Conservation (phyloP, 305 asterid genomes). For the Solanum hybrid region DNA sequence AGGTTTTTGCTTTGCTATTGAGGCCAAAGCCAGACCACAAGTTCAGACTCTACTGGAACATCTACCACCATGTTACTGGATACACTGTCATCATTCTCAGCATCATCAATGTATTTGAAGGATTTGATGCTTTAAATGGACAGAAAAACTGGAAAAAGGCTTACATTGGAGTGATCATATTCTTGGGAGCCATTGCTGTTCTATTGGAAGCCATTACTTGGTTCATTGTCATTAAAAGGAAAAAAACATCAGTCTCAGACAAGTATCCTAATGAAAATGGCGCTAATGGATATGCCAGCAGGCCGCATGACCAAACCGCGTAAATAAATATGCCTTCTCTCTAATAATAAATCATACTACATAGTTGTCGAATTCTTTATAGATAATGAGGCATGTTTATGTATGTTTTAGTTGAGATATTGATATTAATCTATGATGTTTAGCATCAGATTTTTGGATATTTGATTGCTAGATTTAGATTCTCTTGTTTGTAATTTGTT, state of each 20-base stretch:
- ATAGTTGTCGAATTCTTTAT: neutral
- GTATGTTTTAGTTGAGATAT: neutral
- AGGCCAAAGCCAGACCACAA: constrained; percentile 88
- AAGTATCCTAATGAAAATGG: neutral
- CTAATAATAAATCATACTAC: neutral
- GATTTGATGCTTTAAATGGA: constrained; percentile 56
- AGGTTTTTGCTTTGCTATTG: constrained; percentile 62
- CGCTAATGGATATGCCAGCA: neutral
- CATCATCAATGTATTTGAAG: constrained; percentile 63
- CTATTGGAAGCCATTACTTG: constrained; percentile 63
- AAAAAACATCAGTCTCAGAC: neutral
- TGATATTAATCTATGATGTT: neutral
- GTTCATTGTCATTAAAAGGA: constrained; percentile 47
- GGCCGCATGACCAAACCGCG: neutral
- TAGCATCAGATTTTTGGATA: neutral
- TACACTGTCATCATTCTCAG: constrained; percentile 49
- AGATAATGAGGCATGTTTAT: neutral
- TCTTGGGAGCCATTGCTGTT: constrained; percentile 37
- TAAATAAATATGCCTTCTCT: neutral
- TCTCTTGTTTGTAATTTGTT: neutral
- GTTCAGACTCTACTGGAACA: constrained; percentile 65
- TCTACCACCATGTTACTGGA: constrained; percentile 53
- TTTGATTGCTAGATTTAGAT: neutral
- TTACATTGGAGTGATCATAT: constrained; percentile 51
- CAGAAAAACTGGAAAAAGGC: constrained; percentile 61